Evolutionary conservation across 768 basidiomycete species (phyloP).

Genomic region (Strobilomyces confusus): DNA sequence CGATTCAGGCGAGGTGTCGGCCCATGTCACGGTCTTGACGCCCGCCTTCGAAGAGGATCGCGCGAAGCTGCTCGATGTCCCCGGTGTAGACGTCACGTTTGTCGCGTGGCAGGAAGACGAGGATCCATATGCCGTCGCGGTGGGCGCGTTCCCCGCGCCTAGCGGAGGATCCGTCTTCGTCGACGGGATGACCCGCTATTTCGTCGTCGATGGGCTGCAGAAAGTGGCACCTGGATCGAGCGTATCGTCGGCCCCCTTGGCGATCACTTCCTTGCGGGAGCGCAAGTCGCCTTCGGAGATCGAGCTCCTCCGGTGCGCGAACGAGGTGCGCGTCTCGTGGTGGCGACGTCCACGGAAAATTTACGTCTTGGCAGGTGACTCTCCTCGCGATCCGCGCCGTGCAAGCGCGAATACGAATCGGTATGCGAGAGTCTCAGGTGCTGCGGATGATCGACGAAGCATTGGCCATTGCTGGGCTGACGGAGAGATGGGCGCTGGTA

Average conservation of each 20-base stretch:
- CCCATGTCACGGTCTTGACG: slow-evolving; percentile 60
- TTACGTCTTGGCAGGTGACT: slow-evolving; percentile 55
- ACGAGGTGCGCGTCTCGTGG: slow-evolving; percentile 51
- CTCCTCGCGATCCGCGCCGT: slow-evolving; percentile 69
- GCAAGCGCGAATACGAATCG: slow-evolving; percentile 55
- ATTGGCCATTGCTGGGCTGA: slow-evolving; percentile 55
- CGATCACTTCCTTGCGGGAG: slow-evolving; percentile 62
- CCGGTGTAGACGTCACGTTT: slow-evolving; percentile 42
- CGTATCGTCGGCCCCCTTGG: slow-evolving; percentile 49
- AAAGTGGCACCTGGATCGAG: slow-evolving; percentile 36
- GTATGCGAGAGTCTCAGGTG: slow-evolving; percentile 75
- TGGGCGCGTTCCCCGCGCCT: slow-evolving; percentile 27
- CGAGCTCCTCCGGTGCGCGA: slow-evolving; percentile 68
- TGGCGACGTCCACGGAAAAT: background rate
- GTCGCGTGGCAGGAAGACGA: slow-evolving; percentile 66
- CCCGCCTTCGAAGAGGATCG: slow-evolving; percentile 75
- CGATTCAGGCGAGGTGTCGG: slow-evolving; percentile 26
- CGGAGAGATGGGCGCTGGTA: slow-evolving; percentile 55
- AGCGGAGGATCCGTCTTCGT: slow-evolving; percentile 45
- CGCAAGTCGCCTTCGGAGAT: slow-evolving; percentile 71
- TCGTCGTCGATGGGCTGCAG: slow-evolving; percentile 61
- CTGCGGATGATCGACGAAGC: slow-evolving; percentile 52
- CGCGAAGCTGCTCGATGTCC: slow-evolving; percentile 57
- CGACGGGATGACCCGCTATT: slow-evolving; percentile 57
- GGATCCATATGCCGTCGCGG: slow-evolving; percentile 56